Base-by-base conservation (phyloP, 2,329 filamentous ascomycete species). In the Parascedosporium putredinis region DNA sequence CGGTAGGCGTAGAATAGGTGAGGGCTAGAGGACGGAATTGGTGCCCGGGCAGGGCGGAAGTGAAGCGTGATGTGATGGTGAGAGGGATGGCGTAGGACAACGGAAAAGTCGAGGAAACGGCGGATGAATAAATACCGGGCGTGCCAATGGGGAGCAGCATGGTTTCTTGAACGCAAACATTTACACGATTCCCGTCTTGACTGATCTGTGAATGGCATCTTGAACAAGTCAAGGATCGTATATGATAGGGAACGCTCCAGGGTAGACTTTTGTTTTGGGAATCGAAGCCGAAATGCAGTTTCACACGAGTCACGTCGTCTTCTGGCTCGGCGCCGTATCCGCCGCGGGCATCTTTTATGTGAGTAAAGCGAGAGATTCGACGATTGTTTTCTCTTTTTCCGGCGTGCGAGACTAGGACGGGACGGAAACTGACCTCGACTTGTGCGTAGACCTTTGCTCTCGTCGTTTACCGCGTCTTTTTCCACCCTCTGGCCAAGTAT, bases 401-500 rank as follows among this genome's bases (percentile, higher is more conserved):
- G 20, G 22, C 18, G 49, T 44, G 18, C 6, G 12, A 7, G 27
- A 12, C 27, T 31, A 12, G 27, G 12, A 31, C 27, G 27, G 27
- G 12, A 31, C n/a, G n/a, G 27, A 31, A 31, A 12, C 27, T 31
- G 27, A 31, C 27, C 12, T 31, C 6, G n/a, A n/a, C n/a, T n/a
- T n/a, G n/a, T n/a, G n/a, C n/a, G 7, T 12, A 75, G 72, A 58
- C 60, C 42, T 52, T 63, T 49, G 64, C 63, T 36, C 57, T 79
- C 25, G 59, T 72, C 47, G 56, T 78, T 40, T 83, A 84, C 59
- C 70, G 78, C 50, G 56, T 83, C 51, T 79, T 73, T 60, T 76
- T 84, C 61, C 81, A 85, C 58, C 81, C 81, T 3, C 65, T 85
- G 8, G 73, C 79, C 16, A 78, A 75, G 51, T 83, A 83, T 55